Percentiles rank a stretch among this genome's conserved stretches.
Conservation (phyloP, 306 rosid species). For the Purshia tridentata region DNA sequence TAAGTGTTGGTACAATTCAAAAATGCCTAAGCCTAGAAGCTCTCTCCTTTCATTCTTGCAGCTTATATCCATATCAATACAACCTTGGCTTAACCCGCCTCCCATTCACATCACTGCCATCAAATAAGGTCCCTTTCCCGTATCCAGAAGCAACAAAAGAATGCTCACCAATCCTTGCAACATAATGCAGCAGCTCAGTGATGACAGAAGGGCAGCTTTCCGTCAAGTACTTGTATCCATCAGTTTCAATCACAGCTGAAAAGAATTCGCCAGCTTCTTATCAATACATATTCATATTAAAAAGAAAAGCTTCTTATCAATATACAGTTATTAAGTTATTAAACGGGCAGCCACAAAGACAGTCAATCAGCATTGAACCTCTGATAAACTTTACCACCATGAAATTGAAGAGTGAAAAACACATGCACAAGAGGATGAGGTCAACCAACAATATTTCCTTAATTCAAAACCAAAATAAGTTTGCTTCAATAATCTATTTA, state of each 20-base stretch:
- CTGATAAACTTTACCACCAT: background rate
- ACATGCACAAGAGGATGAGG: background rate
- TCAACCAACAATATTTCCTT: background rate
- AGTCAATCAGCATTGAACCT: background rate
- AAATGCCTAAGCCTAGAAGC: conserved; percentile 22
- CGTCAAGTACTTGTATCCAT: conserved; percentile 67
- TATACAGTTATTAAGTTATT: background rate
- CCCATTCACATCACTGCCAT: conserved; percentile 68
- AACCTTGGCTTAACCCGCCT: conserved; percentile 80
- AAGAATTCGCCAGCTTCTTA: background rate
- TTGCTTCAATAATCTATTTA: background rate
- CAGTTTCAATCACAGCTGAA: conserved; percentile 93
- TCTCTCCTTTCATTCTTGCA: background rate
- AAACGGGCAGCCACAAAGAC: background rate
- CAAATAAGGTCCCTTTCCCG: conserved; percentile 38
- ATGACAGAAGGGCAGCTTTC: conserved; percentile 80
- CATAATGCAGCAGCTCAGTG: conserved; percentile 51
- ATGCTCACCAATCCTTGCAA: conserved; percentile 56
- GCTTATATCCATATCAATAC: conserved; percentile 33
- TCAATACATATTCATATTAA: background rate
- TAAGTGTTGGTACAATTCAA: conserved; percentile 22
- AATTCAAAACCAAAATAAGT: background rate
- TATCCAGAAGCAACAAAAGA: conserved; percentile 33
- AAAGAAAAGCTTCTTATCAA: background rate
- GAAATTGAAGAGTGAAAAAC: background rate